phyloP scores from a whole-genome alignment of 192 early-diverging fungal genomes.

The Linnemannia hyalina region DNA sequence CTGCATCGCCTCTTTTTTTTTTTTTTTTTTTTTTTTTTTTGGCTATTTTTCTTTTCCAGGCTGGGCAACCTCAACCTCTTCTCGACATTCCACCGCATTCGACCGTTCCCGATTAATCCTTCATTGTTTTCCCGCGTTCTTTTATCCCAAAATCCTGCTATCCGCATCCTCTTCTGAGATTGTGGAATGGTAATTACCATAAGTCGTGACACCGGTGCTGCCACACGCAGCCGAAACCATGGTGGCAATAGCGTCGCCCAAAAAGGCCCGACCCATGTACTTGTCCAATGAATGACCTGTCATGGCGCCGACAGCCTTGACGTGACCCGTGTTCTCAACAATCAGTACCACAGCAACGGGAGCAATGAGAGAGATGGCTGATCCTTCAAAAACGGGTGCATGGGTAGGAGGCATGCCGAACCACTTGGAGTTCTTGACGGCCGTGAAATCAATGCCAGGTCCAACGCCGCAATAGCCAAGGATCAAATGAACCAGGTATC shows the following conservation, averaged over 20 bases:
- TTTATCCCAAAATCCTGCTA: constrained; percentile 5
- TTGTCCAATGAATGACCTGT: constrained; percentile 59
- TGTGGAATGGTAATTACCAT: constrained; percentile 33
- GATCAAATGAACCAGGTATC: constrained; percentile 57
- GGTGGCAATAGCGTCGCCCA: constrained; percentile 71
- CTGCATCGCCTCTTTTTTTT: constrained; percentile 2
- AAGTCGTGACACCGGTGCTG: constrained; percentile 68
- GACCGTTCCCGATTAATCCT: constrained; percentile 8
- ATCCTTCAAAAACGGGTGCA: constrained; percentile 58
- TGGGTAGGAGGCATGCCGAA: constrained; percentile 62
- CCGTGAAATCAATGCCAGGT: constrained; percentile 54
- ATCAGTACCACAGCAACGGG: constrained; percentile 66
- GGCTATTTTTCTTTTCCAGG: neutral
- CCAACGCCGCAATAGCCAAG: constrained; percentile 47
- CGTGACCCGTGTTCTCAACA: constrained; percentile 72
- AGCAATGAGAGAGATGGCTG: constrained; percentile 66
- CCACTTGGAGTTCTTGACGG: constrained; percentile 59
- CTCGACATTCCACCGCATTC: constrained; percentile 17
- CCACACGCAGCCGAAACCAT: constrained; percentile 63
- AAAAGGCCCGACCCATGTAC: constrained; percentile 67
- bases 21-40: constrained; percentile 14
- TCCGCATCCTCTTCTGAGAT: constrained; percentile 6
- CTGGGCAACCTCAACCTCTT: neutral
- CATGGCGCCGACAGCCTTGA: constrained; percentile 68
- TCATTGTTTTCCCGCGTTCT: neutral